Percentiles rank a stretch among this genome's conserved stretches.
These are phyloP conservation scores for Geoglossum cookeanum DNA, from an alignment of 2,329 filamentous ascomycete species.

Conservation along the genomic window DNA sequence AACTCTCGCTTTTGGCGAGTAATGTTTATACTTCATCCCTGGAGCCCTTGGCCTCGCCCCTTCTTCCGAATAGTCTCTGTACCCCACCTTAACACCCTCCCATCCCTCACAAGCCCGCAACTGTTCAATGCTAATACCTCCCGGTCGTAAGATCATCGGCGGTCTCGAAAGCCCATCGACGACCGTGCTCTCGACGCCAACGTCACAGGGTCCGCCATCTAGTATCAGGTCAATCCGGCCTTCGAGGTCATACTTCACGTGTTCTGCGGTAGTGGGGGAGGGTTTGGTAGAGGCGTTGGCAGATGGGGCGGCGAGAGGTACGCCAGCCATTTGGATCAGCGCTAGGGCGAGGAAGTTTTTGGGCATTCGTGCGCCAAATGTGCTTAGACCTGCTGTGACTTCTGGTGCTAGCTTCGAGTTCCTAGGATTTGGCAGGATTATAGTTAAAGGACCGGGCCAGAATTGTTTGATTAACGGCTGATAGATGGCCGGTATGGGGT, in stretches of 20 bases:
- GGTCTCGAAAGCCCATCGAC: conserved; percentile 74
- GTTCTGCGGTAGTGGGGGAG: conserved; percentile 74
- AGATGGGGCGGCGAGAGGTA: conserved; percentile 75
- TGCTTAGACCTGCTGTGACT: conserved; percentile 68
- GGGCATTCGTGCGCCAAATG: conserved; percentile 84
- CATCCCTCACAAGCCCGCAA: conserved; percentile 58
- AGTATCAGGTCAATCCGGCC: conserved; percentile 73
- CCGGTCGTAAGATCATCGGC: conserved; percentile 67
- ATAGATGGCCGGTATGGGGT: conserved; percentile 56
- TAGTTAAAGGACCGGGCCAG: conserved; percentile 89
- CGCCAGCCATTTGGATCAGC: conserved; percentile 60
- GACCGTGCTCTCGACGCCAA: conserved; percentile 93
- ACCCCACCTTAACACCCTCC: conserved; percentile 59
- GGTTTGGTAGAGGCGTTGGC: conserved; percentile 90
- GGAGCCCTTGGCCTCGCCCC: conserved; percentile 60
- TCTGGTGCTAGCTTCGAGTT: conserved; percentile 61
- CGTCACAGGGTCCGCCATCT: conserved; percentile 68
- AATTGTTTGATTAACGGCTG: conserved; percentile 57
- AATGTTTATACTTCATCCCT: conserved; percentile 98
- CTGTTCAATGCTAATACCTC: conserved; percentile 69
- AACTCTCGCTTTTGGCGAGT: conserved; percentile 76
- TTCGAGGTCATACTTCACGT: conserved; percentile 69
- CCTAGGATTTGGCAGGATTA: conserved; percentile 62
- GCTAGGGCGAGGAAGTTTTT: conserved; percentile 66
- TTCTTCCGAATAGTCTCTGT: conserved; percentile 54